phyloP scores from a whole-genome alignment of 352 stramenopile genomes.

The Peronospora farinosa region DNA sequence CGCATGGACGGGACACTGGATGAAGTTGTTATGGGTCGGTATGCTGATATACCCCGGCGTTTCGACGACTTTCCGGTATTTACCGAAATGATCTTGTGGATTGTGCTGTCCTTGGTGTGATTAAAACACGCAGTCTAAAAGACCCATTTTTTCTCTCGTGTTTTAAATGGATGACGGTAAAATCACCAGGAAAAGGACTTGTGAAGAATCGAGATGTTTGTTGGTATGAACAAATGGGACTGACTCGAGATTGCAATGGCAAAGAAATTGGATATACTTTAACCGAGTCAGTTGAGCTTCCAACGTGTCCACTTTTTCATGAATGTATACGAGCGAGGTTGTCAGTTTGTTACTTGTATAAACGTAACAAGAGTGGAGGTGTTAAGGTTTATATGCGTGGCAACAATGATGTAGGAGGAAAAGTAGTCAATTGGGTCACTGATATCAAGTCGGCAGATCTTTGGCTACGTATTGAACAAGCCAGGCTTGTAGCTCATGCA shows the following conservation, averaged over 20 bases:
- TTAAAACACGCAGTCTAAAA: conserved; percentile 38
- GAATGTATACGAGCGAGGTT: conserved; percentile 66
- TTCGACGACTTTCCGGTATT: conserved; percentile 63
- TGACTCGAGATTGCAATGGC: conserved; percentile 59
- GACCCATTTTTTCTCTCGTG: conserved; percentile 69
- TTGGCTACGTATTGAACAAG: conserved; percentile 58
- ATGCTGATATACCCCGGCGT: conserved; percentile 63
- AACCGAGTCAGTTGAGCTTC: conserved; percentile 66
- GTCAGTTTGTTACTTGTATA: conserved; percentile 70
- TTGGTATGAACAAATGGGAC: conserved; percentile 71
- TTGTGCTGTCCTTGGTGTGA: conserved; percentile 62
- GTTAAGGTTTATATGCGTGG: conserved; percentile 76
- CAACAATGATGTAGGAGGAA: conserved; percentile 61
- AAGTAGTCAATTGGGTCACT: conserved; percentile 64
- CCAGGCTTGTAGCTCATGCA: conserved; percentile 43
- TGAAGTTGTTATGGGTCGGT: conserved; percentile 68
- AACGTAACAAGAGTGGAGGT: conserved; percentile 63
- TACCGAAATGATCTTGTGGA: conserved; percentile 75
- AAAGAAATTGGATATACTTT: conserved; percentile 80
- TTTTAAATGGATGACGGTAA: conserved; percentile 81
- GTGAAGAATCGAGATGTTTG: conserved; percentile 77
- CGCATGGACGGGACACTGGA: conserved; percentile 64
- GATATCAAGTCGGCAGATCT: conserved; percentile 71
- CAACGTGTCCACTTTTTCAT: conserved; percentile 54
- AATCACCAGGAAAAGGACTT: conserved; percentile 57